Evolutionary conservation across 768 basidiomycete genomes (phyloP).

Genomic region (Melanogaster broomeanus): DNA sequence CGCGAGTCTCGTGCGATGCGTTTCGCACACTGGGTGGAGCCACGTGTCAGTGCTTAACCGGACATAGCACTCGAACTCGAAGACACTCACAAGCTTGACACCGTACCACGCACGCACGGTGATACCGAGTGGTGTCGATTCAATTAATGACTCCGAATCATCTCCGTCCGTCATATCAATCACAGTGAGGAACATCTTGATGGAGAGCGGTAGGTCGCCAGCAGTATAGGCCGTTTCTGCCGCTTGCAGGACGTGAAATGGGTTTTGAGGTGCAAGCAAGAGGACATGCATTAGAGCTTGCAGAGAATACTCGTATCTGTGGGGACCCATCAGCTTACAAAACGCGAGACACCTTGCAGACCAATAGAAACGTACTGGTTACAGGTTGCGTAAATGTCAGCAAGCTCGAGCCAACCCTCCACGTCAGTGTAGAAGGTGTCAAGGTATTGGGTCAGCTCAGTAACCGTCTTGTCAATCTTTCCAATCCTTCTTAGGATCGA

Average conservation of each 20-base stretch:
- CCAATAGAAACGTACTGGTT: conserved; percentile 57
- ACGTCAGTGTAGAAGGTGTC: conserved; percentile 89
- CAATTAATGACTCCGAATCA: conserved; percentile 49
- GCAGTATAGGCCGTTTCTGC: conserved; percentile 88
- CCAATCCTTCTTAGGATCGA: conserved; percentile 67
- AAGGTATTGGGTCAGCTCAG: conserved; percentile 69
- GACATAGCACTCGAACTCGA: background rate
- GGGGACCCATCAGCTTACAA: background rate
- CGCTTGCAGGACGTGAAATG: conserved; percentile 78
- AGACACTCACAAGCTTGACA: conserved; percentile 66
- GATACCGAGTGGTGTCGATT: conserved; percentile 51
- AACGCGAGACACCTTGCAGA: background rate
- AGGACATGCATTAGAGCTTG: conserved; percentile 81
- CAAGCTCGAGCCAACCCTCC: conserved; percentile 87
- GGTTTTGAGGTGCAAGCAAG: conserved; percentile 83
- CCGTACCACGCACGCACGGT: conserved; percentile 81
- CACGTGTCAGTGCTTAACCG: conserved; percentile 1
- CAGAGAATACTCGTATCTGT: conserved; percentile 71
- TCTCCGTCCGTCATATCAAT: conserved; percentile 77
- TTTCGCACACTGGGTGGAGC: conserved; percentile 52
- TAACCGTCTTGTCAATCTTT: conserved; percentile 63
- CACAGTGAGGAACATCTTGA: conserved; percentile 77
- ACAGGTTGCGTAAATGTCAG: conserved; percentile 74
- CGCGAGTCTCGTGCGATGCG: conserved; percentile 48
- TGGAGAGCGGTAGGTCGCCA: conserved; percentile 70